Percentiles rank a stretch among this genome's conserved stretches.
Conservation (phyloP, 73 alveolate genomes). For the Blepharisma japonicum region DNA sequence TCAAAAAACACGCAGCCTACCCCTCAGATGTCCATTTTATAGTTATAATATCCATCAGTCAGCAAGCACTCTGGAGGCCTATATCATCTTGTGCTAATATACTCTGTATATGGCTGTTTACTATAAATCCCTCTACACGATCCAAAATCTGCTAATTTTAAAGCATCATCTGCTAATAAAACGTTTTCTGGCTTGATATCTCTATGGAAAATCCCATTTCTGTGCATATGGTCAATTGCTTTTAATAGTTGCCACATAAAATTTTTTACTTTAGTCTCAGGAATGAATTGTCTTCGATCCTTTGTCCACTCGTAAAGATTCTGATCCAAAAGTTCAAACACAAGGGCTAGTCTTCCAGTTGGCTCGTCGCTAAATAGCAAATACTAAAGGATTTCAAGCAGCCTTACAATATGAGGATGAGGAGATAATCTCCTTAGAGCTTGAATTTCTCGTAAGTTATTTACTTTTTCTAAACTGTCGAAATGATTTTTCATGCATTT, state of each 20-base stretch:
- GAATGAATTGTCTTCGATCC: constrained; percentile 82
- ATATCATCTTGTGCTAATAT: constrained; percentile 86
- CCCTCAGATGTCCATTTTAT: constrained; percentile 99
- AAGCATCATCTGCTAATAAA: constrained; percentile 44
- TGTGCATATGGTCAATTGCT: constrained; percentile 95
- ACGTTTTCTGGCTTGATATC: constrained; percentile 81
- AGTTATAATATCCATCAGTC: constrained; percentile 98
- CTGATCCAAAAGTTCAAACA: constrained; percentile 98
- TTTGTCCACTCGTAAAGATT: constrained; percentile 95
- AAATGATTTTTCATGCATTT: constrained; percentile 81
- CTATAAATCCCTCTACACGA: constrained; percentile 88
- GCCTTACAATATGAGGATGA: constrained; percentile 94
- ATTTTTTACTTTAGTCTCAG: constrained; percentile 84
- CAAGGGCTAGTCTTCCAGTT: constrained; percentile 98
- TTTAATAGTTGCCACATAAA: constrained; percentile 87
- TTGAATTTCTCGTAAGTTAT: constrained; percentile 44
- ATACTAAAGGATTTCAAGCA: constrained; percentile 63
- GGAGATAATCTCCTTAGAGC: constrained; percentile 73
- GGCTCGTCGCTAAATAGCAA: constrained; percentile 82
- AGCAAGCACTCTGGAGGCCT: constrained; percentile 90
- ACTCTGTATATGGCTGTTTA: constrained; percentile 93
- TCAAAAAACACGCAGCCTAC: constrained; percentile 99
- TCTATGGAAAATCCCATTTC: constrained; percentile 93
- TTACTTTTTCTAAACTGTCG: constrained; percentile 70
- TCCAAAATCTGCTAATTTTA: constrained; percentile 93